Evolutionary conservation across 495 filamentous ascomycete species (phyloP).

Genomic region (Aspergillus incahuasiensis): DNA sequence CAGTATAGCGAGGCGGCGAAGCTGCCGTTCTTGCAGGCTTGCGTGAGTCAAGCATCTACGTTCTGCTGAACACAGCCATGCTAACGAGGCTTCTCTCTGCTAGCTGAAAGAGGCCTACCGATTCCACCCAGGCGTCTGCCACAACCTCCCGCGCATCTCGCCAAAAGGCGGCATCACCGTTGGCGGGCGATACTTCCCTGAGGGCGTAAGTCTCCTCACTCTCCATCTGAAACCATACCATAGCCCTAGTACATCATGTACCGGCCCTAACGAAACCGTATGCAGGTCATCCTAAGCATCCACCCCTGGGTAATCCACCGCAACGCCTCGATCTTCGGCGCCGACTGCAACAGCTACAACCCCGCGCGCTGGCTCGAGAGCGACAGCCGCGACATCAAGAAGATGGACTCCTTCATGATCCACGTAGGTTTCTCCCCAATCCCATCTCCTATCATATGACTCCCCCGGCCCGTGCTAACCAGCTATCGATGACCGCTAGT

Average conservation of each 20-base stretch:
- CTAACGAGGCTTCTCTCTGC: background rate
- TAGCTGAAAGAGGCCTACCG: conserved; percentile 52
- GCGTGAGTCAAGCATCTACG: no score
- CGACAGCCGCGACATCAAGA: conserved; percentile 3
- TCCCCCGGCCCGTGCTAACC: no score
- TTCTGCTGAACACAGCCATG: no score
- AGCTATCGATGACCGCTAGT: conserved; percentile 21
- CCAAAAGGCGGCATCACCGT: conserved; percentile 28
- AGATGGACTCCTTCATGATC: conserved; percentile 35
- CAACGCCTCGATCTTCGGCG: conserved; percentile 37
- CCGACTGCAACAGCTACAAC: conserved; percentile 33
- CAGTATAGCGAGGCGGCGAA: conserved; percentile 24
- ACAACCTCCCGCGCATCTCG: conserved; percentile 26
- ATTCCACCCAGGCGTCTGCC: conserved; percentile 28
- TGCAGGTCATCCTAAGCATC: conserved; percentile 37
- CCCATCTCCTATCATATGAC: no score
- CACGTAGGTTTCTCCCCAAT: conserved; percentile 16
- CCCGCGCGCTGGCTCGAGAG: conserved; percentile 37
- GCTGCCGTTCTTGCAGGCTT: conserved; percentile 36
- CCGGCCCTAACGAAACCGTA: no score
- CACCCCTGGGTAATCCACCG: conserved; percentile 45
- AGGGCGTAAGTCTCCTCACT: conserved; percentile 25
- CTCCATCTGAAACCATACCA: no score
- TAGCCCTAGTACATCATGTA: no score
- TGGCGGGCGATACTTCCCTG: conserved; percentile 29